A percentile compares a stretch with the other conserved stretches of the same genome.
phyloP scores from a whole-genome alignment of 805 yeast species.

The Blastobotrys mokoenaii region DNA sequence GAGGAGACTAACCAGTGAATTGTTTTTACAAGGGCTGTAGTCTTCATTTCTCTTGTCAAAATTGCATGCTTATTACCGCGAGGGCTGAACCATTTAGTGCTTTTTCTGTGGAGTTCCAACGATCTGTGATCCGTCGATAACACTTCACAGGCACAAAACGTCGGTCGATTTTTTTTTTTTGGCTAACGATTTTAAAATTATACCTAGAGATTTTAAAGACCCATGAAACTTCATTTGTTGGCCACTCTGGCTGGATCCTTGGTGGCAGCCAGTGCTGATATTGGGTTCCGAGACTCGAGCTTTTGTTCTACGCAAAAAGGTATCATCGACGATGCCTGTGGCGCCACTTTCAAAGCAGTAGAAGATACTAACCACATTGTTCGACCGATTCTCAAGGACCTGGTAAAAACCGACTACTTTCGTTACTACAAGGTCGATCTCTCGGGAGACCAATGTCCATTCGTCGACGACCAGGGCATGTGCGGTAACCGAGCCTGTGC shows the following conservation, averaged over 20 bases:
- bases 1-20: too few species aligned
- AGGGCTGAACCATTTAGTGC: too few species aligned
- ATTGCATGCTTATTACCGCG: too few species aligned
- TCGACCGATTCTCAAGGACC: slow-evolving; percentile 46
- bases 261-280: not conserved
- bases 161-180: too few species aligned
- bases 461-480: slow-evolving; percentile 68
- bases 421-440: slow-evolving; percentile 79
- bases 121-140: too few species aligned
- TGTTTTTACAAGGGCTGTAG: too few species aligned
- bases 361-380: slow-evolving; percentile 43
- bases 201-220: too few species aligned
- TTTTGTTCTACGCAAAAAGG: slow-evolving; percentile 9
- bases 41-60: too few species aligned
- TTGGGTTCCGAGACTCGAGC: slow-evolving; percentile 8
- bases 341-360: slow-evolving; percentile 34
- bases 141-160: too few species aligned
- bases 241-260: not conserved
- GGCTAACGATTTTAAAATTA: too few species aligned
- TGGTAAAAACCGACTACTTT: slow-evolving; percentile 74
- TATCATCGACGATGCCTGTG: slow-evolving; percentile 18
- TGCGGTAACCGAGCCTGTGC: slow-evolving; percentile 88
- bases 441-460: slow-evolving; percentile 64
- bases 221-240: not conserved
- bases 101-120: too few species aligned